Evolutionary conservation across 2,329 filamentous ascomycete species (phyloP), one percentile per base, ranked within the genome.

Genomic region (Neophaeococcomyces aloes): DNA sequence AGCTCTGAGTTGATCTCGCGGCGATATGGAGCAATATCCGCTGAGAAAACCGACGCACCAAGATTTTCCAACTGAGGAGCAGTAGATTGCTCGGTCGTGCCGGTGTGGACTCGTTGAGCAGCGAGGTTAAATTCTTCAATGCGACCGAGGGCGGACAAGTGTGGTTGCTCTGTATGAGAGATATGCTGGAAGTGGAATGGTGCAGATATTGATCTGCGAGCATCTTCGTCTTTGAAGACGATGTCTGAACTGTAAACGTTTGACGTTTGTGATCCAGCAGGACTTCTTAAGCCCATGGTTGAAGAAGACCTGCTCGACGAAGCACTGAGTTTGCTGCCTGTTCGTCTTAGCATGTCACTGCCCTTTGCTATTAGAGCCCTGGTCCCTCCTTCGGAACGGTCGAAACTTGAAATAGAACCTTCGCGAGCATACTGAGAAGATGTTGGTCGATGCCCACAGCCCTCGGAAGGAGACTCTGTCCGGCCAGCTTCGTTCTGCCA

Each of bases 151-250:
- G 64, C 63, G 25, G 71, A 66, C 44, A 78, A 68, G 44, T 79
- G 71, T 18, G 69, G 60, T 18, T 71, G 69, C 44, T 70, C 69
- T 21, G 75, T 76, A 55, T 80, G 76, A 29, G 74, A 75, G 41
- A 81, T 59, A 54, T 80, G 77, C 49, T 79, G 75, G 55, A 81
- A 81, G 53, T 78, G 74, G 58, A 77, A 81, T 1, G 77, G 77
- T 45, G 70, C 69, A 0, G 77, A 81, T 41, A 80, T 80, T 45
- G 13, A 34, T 17, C 30, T 27, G 38, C 51, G 47, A 37, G 52
- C 46, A 45, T 34, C 46, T 48, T 40, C 46, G 46, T 37, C 32
- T 47, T 10, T 37, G 32, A 6, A 45, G 42, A 36, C 43, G 21
- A 30, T 43, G 44, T 29, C 42, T 43, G 27, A 18, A 31, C 15